Conservation (phyloP, 1,139 yeast genomes). For the Taphrina betulina region DNA sequence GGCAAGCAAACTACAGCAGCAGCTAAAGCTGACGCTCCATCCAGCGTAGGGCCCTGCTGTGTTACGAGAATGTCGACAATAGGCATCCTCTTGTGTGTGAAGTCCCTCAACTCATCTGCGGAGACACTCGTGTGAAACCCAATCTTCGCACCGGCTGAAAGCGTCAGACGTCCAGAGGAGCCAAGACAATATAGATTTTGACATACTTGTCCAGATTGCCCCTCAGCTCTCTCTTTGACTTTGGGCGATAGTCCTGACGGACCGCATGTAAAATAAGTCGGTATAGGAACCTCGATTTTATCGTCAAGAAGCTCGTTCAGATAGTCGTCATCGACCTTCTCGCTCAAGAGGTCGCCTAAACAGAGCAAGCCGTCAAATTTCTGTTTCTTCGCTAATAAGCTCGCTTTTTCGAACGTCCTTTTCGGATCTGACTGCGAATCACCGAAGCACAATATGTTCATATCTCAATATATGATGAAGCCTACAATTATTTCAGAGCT, state of each 20-base stretch:
- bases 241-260: conserved; percentile 21
- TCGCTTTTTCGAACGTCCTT: conserved; percentile 30
- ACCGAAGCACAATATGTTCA: conserved; percentile 31
- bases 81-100: conserved; percentile 13
- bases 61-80: conserved; percentile 1
- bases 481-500: no score
- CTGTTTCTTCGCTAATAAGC: conserved; percentile 24
- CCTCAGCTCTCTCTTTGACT: conserved; percentile 11
- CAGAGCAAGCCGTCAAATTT: conserved; percentile 33
- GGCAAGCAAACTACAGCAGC: neutral
- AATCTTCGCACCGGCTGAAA: conserved; percentile 24
- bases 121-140: conserved; percentile 11
- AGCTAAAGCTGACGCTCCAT: conserved; percentile 18
- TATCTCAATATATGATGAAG: no score
- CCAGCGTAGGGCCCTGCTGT: neutral
- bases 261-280: conserved; percentile 33
- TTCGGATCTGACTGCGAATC: conserved; percentile 26
- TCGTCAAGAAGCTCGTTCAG: conserved; percentile 15
- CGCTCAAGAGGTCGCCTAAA: conserved; percentile 32
- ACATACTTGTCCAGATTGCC: conserved; percentile 32
- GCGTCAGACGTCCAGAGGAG: conserved; percentile 21
- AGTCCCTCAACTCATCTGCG: conserved; percentile 36
- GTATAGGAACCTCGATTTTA: conserved; percentile 15
- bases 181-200: conserved; percentile 32
- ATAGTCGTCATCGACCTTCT: neutral